Percentiles rank a stretch among this genome's conserved stretches.
phyloP scores from a whole-genome alignment of 1,284 basidiomycete species.

The Coniferiporia sulphurascens region DNA sequence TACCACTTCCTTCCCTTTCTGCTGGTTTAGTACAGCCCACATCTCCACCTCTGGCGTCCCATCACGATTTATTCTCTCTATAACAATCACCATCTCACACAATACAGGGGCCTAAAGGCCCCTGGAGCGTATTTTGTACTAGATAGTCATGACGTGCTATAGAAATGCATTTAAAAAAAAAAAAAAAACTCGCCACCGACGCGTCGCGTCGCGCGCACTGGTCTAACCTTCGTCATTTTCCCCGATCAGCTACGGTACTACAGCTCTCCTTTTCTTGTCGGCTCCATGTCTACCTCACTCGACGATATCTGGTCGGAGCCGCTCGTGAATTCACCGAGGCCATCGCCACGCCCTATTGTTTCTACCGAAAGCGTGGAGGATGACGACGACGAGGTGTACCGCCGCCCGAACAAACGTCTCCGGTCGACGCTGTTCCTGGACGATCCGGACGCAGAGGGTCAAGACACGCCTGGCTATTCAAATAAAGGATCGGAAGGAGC shows the following conservation, averaged over 20 bases:
- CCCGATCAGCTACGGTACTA: conserved; percentile 1
- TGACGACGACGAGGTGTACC: conserved; percentile 10
- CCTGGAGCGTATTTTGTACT: too few species aligned
- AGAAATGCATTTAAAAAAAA: too few species aligned
- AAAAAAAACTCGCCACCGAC: conserved; percentile 4
- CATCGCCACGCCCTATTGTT: background rate
- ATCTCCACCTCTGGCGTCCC: too few species aligned
- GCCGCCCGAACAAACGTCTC: conserved; percentile 23
- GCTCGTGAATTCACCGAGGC: conserved; percentile 9
- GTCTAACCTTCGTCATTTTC: background rate
- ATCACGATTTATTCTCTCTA: too few species aligned
- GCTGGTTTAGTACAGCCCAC: too few species aligned
- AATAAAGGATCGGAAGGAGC: conserved; percentile 22
- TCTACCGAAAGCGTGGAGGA: background rate
- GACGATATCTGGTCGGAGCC: conserved; percentile 23
- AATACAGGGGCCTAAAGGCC: too few species aligned
- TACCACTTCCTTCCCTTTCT: too few species aligned
- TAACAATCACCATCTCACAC: too few species aligned
- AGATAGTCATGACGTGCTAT: too few species aligned
- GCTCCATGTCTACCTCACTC: conserved; percentile 19
- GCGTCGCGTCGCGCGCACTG: conserved; percentile 13
- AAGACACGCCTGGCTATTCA: conserved; percentile 19
- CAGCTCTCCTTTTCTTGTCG: background rate
- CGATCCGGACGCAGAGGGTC: conserved; percentile 31
- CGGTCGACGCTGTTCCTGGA: conserved; percentile 34